phyloP scores from a whole-genome alignment of 192 early-diverging fungal genomes.

The Funneliformis mosseae region DNA sequence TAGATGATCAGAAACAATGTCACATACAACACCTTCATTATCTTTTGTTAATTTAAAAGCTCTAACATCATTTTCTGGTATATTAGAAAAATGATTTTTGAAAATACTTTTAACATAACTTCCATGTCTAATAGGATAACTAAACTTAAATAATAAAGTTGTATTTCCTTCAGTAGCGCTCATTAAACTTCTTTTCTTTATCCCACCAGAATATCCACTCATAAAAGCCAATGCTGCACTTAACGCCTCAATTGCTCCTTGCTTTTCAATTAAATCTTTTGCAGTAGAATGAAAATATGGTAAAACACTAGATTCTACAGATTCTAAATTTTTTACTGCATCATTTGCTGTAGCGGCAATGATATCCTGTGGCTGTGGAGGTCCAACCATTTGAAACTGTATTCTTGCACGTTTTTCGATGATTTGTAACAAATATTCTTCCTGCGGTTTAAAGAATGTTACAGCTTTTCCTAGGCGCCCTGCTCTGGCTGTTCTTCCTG shows the following conservation, averaged over 20 bases:
- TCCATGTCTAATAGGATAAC: conserved; percentile 72
- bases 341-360: conserved; percentile 78
- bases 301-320: conserved; percentile 74
- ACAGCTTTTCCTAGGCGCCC: conserved; percentile 86
- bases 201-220: conserved; percentile 81
- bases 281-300: conserved; percentile 79
- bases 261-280: conserved; percentile 67
- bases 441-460: conserved; percentile 88
- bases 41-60: conserved; percentile 87
- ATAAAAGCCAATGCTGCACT: conserved; percentile 88
- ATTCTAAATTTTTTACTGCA: conserved; percentile 67
- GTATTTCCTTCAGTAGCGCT: conserved; percentile 79
- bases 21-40: conserved; percentile 79
- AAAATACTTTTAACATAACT: conserved; percentile 84
- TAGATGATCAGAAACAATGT: conserved; percentile 73
- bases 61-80: conserved; percentile 74
- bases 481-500: conserved; percentile 93
- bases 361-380: conserved; percentile 91
- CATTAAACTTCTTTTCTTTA: conserved; percentile 80
- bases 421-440: conserved; percentile 78
- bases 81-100: conserved; percentile 66
- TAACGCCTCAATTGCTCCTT: conserved; percentile 73
- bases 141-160: conserved; percentile 75
- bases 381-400: conserved; percentile 74
- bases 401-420: conserved; percentile 82